Base-by-base conservation (phyloP, 306 rosid species). In the Lupinus albus region DNA sequence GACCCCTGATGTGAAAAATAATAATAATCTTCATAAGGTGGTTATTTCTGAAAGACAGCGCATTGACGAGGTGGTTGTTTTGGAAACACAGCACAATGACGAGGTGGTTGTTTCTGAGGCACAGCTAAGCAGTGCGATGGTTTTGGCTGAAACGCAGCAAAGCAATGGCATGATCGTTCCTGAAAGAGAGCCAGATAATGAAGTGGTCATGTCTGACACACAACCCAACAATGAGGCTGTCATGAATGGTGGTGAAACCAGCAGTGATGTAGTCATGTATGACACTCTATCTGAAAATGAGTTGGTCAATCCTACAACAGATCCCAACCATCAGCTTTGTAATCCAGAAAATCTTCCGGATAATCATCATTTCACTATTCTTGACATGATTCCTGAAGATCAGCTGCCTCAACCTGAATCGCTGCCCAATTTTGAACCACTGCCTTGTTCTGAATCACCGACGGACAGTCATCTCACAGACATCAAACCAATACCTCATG, bases 401-500 rank as follows among this genome's bases (percentile, higher is more conserved):
- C 78, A 74, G 32, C 70, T 73, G 48, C 77, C 78, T 53, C 74
- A 67, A 67, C 73, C 76, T 56, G 84, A 77, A 64, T 45, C 82
- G 0, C 58, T 77, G n/a, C 82, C 76, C 11, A 5, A 68, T 57
- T 68, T 70, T 39, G 79, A 68, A 18, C 65, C 57, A 2, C 46
- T 18, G 1, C 68, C 69, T 11, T 49, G 20, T 58, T 70, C 76
- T 61, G 83, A 82, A 15, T 66, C 73, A 42, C 69, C 60, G 11
- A 14, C 54, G 14, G 64, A 75, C 44, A 48, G 33, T 53, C 75
- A 81, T 14, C 76, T 61, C 32, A 32, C 46, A 35, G 85, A 78
- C 36, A 59, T 69, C 52, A 78, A 81, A 48, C 78, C 76, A 13
- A 44, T 81, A 0, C 67, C 44, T 12, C 61, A 74, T 11, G 14